These are phyloP conservation scores for Aquanectria penicillioides DNA, from an alignment of 2,329 filamentous ascomycete genomes.

Conservation along the genomic window DNA sequence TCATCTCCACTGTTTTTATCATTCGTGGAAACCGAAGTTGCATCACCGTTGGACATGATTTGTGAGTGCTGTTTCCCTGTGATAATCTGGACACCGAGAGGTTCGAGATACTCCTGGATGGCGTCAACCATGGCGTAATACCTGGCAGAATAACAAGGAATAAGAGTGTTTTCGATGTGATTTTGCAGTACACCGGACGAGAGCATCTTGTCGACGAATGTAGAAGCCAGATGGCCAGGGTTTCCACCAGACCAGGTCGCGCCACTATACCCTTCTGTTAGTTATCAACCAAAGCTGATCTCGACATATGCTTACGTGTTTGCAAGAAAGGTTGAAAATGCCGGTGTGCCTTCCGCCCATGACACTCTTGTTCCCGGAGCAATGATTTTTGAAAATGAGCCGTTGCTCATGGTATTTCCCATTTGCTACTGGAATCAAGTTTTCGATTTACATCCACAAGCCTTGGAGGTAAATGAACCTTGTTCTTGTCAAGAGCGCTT, in stretches of 20 bases:
- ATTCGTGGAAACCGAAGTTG: no score
- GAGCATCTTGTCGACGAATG: slow-evolving; percentile 1
- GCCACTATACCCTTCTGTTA: neutral
- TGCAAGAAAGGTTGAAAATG: slow-evolving; percentile 7
- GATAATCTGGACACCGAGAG: neutral
- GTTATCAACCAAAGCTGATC: neutral
- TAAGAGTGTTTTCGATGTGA: slow-evolving; percentile 1
- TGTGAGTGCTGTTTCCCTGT: slow-evolving; percentile 2
- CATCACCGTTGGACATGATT: no score
- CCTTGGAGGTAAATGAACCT: slow-evolving; percentile 55
- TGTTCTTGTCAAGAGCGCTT: neutral
- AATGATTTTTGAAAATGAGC: slow-evolving; percentile 73
- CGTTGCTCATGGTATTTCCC: slow-evolving; percentile 73
- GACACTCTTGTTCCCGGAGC: slow-evolving; percentile 70
- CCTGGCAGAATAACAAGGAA: neutral
- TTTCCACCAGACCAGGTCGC: neutral
- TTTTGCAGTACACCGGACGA: neutral
- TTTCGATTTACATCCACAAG: slow-evolving; percentile 55
- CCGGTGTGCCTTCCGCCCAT: no score
- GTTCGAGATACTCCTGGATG: slow-evolving; percentile 6
- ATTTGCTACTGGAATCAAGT: slow-evolving; percentile 63
- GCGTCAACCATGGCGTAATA: slow-evolving; percentile 8
- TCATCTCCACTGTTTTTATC: no score
- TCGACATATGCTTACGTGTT: neutral
- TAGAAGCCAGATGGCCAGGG: neutral